phyloP scores from a whole-genome alignment of 805 yeast genomes.

The Metschnikowia peoriensis region DNA sequence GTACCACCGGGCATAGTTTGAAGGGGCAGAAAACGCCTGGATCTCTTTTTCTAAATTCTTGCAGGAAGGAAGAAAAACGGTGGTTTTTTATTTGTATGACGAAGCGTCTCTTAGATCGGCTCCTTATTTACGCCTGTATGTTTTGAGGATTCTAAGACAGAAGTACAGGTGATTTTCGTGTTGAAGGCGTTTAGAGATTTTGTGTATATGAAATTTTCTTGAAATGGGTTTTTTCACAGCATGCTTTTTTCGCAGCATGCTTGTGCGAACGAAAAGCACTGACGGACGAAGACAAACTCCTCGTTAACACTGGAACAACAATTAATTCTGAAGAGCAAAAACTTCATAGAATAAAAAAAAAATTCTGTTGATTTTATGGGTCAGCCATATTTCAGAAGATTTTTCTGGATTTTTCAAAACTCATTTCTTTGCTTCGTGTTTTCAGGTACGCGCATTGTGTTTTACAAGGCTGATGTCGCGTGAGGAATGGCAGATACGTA shows the following conservation, averaged over 20 bases:
- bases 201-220: not conserved
- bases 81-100: not conserved
- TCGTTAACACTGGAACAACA: not conserved
- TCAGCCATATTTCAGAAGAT: not conserved
- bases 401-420: not conserved
- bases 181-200: not conserved
- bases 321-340: not conserved
- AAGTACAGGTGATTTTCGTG: not conserved
- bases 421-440: no score
- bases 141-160: not conserved
- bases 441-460: no score
- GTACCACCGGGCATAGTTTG: slow-evolving; percentile 9
- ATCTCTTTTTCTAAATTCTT: not conserved
- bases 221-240: not conserved
- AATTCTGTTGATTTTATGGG: not conserved
- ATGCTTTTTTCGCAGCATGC: slow-evolving; percentile 3
- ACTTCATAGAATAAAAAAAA: not conserved
- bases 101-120: not conserved
- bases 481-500: not conserved
- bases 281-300: not conserved
- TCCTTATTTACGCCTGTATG: not conserved
- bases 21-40: slow-evolving; percentile 1
- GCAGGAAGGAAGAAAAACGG: not conserved
- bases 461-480: not conserved
- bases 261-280: not conserved